Evolutionary conservation across 2,329 filamentous ascomycete genomes (phyloP), one percentile per base, ranked within the genome.

Genomic region (Colletotrichum karsti): DNA sequence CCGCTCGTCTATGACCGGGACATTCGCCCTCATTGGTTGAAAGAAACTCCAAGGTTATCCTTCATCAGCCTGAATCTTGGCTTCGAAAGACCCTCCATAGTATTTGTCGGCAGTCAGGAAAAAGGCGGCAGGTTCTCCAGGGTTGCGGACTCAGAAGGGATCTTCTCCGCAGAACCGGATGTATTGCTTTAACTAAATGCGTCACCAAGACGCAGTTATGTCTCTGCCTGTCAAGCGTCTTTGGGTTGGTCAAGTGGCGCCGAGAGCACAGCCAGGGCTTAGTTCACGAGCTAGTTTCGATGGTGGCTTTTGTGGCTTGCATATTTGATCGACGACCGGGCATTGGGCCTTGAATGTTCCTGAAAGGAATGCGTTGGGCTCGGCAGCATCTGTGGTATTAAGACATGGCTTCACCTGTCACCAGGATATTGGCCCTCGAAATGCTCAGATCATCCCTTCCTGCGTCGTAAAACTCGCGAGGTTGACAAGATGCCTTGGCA

Each of bases 351-450:
- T 18, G 41, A 24, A 5, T n/a, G 33, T 28, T 18, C 12, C 30
- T 63, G 26, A 51, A 50, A 63, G 51, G 59, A 67, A 67, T 67
- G 57, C n/a, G 57, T 60, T 41, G 57, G 44, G 57, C 13, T 28
- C 9, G 20, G 44, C 30, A 30, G 33, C 12, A 41, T 28, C 18
- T 39, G 13, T 28, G 9, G 26, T 51, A 41, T 39, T 35, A 24
- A 60, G 57, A 51, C 57, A 41, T 15, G 44, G 33, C 28, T 60
- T 28, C 30, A 60, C 41, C 30, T 20, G 18, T 8, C 33, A 13
- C 22, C 12, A 42, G 22, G 44, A 46, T 7, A 48, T 22, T 7
- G 22, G 28, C 28, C 35, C 8, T 48, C n/a, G 18, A 15, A n/a
- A 18, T 18, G 2, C 2, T 12, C 20, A n/a, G 7, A 12, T 18